These are phyloP conservation scores for Zygosaccharomyces sapae DNA, from an alignment of 1,139 yeast species.

Conservation along the genomic window DNA sequence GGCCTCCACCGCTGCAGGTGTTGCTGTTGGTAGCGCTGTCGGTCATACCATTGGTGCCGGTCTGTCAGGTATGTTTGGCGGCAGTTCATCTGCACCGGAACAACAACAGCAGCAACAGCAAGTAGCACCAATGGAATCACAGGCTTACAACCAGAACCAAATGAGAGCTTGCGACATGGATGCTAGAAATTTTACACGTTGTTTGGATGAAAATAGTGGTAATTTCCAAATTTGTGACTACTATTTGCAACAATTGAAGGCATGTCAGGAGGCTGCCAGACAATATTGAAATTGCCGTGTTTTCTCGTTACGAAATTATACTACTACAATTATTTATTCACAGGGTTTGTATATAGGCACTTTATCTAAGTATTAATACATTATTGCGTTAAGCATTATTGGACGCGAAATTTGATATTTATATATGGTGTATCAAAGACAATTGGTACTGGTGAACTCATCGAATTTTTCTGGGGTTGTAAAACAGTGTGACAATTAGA, in stretches of 20 bases:
- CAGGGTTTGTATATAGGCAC: slow-evolving; percentile 1
- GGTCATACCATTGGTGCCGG: slow-evolving; percentile 98
- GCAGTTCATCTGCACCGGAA: slow-evolving; percentile 52
- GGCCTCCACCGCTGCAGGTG: slow-evolving; percentile 99
- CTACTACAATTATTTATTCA: slow-evolving; percentile 1
- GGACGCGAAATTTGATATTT: slow-evolving; percentile 14
- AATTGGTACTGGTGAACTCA: too few relatives aligned
- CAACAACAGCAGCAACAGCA: slow-evolving; percentile 28
- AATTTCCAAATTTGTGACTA: slow-evolving; percentile 96
- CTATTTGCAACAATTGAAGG: slow-evolving; percentile 92
- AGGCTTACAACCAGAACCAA: slow-evolving; percentile 46
- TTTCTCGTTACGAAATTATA: neutral
- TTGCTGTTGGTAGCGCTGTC: slow-evolving; percentile 94
- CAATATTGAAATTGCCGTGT: slow-evolving; percentile 48
- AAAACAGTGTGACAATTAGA: too few relatives aligned
- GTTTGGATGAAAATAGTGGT: slow-evolving; percentile 88
- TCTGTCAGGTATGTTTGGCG: slow-evolving; percentile 79
- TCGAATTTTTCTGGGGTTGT: too few relatives aligned
- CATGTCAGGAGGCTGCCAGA: slow-evolving; percentile 92
- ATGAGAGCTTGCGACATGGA: slow-evolving; percentile 76
- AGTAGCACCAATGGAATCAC: slow-evolving; percentile 18
- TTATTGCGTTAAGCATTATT: slow-evolving; percentile 20
- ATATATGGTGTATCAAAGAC: neutral
- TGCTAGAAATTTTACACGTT: slow-evolving; percentile 92
- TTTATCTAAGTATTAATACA: slow-evolving; percentile 9